These are phyloP conservation scores for Wallacemonas sp. DNA, from an alignment of 208 protist genomes.

Conservation along the genomic window DNA sequence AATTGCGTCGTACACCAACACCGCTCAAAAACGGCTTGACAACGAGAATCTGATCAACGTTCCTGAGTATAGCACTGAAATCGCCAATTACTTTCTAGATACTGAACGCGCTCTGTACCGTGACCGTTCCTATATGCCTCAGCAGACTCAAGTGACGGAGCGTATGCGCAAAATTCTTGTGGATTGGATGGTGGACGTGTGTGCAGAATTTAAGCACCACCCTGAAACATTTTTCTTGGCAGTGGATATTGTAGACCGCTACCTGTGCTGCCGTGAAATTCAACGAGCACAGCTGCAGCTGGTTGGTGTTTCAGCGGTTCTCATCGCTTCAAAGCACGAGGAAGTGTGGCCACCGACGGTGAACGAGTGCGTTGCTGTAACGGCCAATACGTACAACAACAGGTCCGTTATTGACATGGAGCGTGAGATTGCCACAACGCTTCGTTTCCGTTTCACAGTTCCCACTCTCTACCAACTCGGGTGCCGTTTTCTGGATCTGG, in stretches of 20 bases:
- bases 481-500: conserved; percentile 44
- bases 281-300: conserved; percentile 80
- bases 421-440: conserved; percentile 52
- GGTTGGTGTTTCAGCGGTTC: conserved; percentile 83
- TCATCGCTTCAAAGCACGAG: conserved; percentile 92
- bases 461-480: conserved; percentile 70
- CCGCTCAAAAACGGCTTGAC: background rate
- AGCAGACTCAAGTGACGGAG: conserved; percentile 92
- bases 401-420: conserved; percentile 83
- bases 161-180: conserved; percentile 96
- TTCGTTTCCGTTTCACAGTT: conserved; percentile 78
- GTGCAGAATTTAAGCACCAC: conserved; percentile 93
- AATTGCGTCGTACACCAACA: background rate
- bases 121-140: conserved; percentile 51
- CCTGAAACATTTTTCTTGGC: conserved; percentile 96
- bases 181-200: conserved; percentile 97
- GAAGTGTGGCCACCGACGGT: conserved; percentile 89
- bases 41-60: conserved; percentile 12
- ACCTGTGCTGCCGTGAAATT: conserved; percentile 63
- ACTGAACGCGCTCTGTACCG: conserved; percentile 46
- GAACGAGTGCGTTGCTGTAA: conserved; percentile 93
- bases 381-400: conserved; percentile 86
- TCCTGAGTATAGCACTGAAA: conserved; percentile 70
- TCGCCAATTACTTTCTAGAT: conserved; percentile 72
- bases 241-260: conserved; percentile 96